Evolutionary conservation across 495 filamentous ascomycete genomes (phyloP), one percentile per base, ranked within the genome.

Genomic region (Talaromyces trachyspermus): DNA sequence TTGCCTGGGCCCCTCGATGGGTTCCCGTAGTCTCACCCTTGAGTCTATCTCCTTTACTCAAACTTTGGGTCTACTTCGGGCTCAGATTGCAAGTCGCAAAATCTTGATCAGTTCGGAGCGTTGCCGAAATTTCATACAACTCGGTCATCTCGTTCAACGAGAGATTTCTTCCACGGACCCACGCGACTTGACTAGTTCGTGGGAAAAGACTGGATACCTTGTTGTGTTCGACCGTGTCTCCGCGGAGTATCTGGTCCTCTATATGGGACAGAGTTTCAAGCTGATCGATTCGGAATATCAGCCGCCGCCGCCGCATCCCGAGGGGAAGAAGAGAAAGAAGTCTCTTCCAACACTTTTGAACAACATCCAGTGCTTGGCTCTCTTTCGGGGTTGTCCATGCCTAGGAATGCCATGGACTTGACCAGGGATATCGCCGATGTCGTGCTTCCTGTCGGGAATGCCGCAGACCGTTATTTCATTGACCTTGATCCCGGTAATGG

Each of bases 171-270:
- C 17, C 26, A 37, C 17, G 25, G 26, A 49, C 12, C 22, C 14
- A 22, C 5, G 6, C 27, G 12, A 30, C 38, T 22, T 11, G 2
- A 3, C 29, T 14, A 9, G 7, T 32, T 11, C 45, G 15, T 69
- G 66, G 61, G 42, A 59, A 20, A 36, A 54, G 38, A 63, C 66
- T 0, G 68, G 64, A 1, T 59, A 72, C 42, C 56, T 70, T 11
- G 57, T 70, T 41, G 56, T 60, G 10, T 70, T 64, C 60, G 66
- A 72, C 33, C 65, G 68, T 37, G 53, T 52, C 45, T 50, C 39
- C 30, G 58, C 57, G 17, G 54, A 58, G 18, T 57, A 68, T 27
- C 23, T 65, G 30, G 49, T 53, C 12, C 37, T 71, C 4, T 65
- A 54, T 48, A 55, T 63, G 25, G 60, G 63, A 19, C 29, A 56